These are phyloP conservation scores for Oxytropis ochrocephala DNA, from an alignment of 306 rosid species.

Conservation along the genomic window DNA sequence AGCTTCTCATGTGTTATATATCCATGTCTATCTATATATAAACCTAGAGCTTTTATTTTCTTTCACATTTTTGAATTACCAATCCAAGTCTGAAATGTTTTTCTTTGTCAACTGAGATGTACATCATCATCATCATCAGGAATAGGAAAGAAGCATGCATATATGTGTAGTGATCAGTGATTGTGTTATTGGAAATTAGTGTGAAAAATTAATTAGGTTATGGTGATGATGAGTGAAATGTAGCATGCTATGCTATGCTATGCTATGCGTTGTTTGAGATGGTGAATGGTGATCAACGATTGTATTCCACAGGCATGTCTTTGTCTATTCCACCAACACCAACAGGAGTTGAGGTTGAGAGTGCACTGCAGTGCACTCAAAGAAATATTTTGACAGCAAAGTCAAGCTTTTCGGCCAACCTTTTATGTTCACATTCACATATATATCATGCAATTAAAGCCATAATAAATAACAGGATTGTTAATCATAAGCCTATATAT, in stretches of 20 bases:
- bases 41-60: no score
- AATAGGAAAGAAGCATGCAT: neutral
- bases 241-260: constrained; percentile 19
- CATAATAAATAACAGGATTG: neutral
- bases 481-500: constrained; percentile 5
- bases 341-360: constrained; percentile 29
- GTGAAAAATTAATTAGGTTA: constrained; percentile 1
- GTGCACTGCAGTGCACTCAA: constrained; percentile 97
- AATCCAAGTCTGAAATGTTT: no score
- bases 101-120: no score
- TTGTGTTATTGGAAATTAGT: constrained; percentile 9
- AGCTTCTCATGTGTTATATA: no score
- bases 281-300: constrained; percentile 17
- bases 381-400: constrained; percentile 71
- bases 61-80: no score
- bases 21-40: no score
- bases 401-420: constrained; percentile 97
- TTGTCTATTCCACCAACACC: constrained; percentile 42
- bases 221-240: constrained; percentile 24
- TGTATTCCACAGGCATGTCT: constrained; percentile 23
- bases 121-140: no score
- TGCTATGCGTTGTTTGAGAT: constrained; percentile 13
- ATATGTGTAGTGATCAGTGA: constrained; percentile 11
- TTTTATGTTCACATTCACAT: constrained; percentile 31
- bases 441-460: constrained; percentile 46